phyloP scores from a whole-genome alignment of 805 yeast species.

The Candida ascalaphidarum region DNA sequence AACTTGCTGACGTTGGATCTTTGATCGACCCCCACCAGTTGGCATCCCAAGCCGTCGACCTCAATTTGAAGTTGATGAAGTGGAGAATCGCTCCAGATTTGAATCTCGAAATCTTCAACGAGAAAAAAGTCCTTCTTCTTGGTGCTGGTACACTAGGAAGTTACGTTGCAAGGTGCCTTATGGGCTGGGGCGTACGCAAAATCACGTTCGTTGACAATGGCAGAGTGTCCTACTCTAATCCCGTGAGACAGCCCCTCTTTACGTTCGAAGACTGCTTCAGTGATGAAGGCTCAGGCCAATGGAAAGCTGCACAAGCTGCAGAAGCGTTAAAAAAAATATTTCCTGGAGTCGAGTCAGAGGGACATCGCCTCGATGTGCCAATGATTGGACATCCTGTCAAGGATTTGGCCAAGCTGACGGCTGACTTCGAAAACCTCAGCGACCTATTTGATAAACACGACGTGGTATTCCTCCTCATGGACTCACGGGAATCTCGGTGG shows the following conservation, averaged over 20 bases:
- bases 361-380: conserved; percentile 69
- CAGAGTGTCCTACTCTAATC: conserved; percentile 82
- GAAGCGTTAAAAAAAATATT: conserved; percentile 60
- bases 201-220: conserved; percentile 91
- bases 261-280: conserved; percentile 70
- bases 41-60: conserved; percentile 87
- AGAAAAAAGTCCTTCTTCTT: conserved; percentile 61
- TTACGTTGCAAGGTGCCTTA: conserved; percentile 73
- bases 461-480: conserved; percentile 74
- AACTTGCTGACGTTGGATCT: conserved; percentile 72
- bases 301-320: conserved; percentile 79
- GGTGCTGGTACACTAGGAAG: conserved; percentile 97
- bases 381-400: conserved; percentile 91
- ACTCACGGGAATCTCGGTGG: conserved; percentile 95
- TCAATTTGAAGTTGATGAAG: conserved; percentile 87
- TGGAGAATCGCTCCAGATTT: conserved; percentile 90
- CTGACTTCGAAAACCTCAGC: conserved; percentile 45
- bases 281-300: conserved; percentile 51
- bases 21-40: conserved; percentile 73
- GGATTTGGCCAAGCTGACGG: conserved; percentile 39
- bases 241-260: conserved; percentile 89
- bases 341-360: conserved; percentile 65
- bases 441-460: conserved; percentile 61
- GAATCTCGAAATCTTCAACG: conserved; percentile 55
- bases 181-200: conserved; percentile 91